Evolutionary conservation across 176 grass and related monocot genomes (phyloP).

Genomic region (Chrysopogon serrulatus): DNA sequence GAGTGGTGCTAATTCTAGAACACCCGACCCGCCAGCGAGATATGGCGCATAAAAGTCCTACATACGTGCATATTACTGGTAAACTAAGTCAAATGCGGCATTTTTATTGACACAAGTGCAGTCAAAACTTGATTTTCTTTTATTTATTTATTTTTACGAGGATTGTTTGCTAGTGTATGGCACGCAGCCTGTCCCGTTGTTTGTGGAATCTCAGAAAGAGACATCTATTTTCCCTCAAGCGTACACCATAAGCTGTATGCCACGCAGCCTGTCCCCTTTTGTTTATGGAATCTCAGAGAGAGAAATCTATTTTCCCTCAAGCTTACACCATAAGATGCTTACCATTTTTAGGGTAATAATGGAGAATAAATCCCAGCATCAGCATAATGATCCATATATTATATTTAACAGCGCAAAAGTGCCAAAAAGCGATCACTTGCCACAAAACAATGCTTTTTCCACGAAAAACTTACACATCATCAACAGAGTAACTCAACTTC

Average conservation of each 20-base stretch:
- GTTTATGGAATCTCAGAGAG: slow-evolving; percentile 5
- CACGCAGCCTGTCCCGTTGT: background rate
- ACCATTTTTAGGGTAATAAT: background rate
- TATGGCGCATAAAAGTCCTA: background rate
- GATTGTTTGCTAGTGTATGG: background rate
- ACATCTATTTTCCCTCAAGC: background rate
- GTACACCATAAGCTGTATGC: background rate
- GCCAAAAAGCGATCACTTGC: background rate
- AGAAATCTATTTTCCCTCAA: background rate
- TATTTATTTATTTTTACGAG: no score
- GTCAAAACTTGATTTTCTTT: no score
- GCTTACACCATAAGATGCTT: background rate
- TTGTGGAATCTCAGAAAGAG: slow-evolving; percentile 2
- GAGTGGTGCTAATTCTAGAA: background rate
- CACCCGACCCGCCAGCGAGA: background rate
- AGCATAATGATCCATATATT: background rate
- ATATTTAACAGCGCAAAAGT: background rate
- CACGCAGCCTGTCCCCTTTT: background rate
- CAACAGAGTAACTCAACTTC: slow-evolving; percentile 14
- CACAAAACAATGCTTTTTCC: slow-evolving; percentile 1
- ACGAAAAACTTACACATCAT: background rate
- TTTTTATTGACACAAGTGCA: background rate
- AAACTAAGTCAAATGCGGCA: background rate
- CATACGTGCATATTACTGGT: background rate
- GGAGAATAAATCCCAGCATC: background rate